phyloP scores from a whole-genome alignment of 192 early-diverging fungal genomes.

The Backusella morwellensis region DNA sequence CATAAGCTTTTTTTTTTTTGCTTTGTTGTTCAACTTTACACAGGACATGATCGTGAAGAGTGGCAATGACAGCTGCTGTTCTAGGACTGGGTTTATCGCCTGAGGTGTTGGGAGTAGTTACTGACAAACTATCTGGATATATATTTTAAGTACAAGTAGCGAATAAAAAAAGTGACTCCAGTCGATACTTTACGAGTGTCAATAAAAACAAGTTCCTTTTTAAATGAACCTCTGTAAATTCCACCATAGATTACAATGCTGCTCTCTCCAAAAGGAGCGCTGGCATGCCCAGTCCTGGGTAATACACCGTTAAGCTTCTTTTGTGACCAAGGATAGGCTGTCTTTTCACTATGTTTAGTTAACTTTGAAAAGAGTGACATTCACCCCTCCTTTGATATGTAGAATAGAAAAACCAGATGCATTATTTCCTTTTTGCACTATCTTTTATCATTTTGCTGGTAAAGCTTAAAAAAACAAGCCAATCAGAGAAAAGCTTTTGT shows the following conservation, averaged over 20 bases:
- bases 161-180: not conserved
- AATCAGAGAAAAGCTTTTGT: not conserved
- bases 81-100: slow-evolving; percentile 38
- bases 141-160: not conserved
- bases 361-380: slow-evolving; percentile 28
- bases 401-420: not conserved
- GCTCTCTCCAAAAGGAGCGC: slow-evolving; percentile 2
- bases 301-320: slow-evolving; percentile 15
- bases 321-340: slow-evolving; percentile 25
- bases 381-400: not conserved
- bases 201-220: slow-evolving; percentile 21
- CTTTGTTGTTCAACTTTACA: slow-evolving; percentile 20
- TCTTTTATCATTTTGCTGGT: not conserved
- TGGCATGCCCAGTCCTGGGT: slow-evolving; percentile 22
- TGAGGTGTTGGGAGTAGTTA: slow-evolving; percentile 19
- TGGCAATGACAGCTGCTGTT: slow-evolving; percentile 40
- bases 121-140: not conserved
- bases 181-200: slow-evolving; percentile 11
- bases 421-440: not conserved
- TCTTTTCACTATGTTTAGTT: slow-evolving; percentile 12
- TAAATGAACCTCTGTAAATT: slow-evolving; percentile 13
- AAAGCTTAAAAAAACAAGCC: not conserved
- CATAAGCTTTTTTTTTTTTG: not conserved
- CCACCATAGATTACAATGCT: slow-evolving; percentile 18
- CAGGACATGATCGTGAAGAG: slow-evolving; percentile 39